Evolutionary conservation across 2,329 filamentous ascomycete genomes (phyloP).

Genomic region (Camptophora hylomeconis): DNA sequence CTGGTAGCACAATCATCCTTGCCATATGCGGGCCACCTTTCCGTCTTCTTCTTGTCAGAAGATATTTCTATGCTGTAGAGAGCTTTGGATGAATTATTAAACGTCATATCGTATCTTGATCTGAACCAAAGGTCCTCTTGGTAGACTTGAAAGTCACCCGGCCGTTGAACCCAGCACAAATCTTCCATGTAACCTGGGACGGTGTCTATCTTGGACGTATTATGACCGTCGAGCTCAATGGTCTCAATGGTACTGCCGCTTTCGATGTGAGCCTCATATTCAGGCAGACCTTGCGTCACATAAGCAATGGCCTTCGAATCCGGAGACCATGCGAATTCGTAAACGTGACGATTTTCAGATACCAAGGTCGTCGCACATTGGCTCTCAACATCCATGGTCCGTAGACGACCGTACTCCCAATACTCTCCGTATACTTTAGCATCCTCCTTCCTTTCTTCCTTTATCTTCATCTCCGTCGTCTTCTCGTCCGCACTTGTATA

Average conservation of each 20-base stretch:
- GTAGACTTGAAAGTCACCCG: no score
- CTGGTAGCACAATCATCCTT: conserved; percentile 1
- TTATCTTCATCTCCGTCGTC: not conserved
- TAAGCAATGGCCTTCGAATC: conserved; percentile 10
- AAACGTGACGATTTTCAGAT: conserved; percentile 4
- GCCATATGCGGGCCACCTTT: conserved; percentile 1
- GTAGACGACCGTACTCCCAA: conserved; percentile 3
- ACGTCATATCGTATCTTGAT: not conserved
- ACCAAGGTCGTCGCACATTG: not conserved
- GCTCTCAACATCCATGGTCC: conserved; percentile 3
- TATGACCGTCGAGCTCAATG: not conserved
- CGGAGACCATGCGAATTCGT: conserved; percentile 10
- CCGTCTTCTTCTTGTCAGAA: not conserved
- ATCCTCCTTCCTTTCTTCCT: conserved; percentile 1
- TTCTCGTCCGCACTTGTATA: conserved; percentile 2
- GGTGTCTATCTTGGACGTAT: not conserved
- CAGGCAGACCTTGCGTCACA: conserved; percentile 2
- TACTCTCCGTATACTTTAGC: conserved; percentile 4
- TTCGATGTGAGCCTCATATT: not conserved
- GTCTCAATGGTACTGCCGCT: not conserved
- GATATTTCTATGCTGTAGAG: conserved; percentile 2
- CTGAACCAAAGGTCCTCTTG: not conserved
- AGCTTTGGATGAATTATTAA: no score
- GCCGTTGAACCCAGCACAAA: conserved; percentile 1
- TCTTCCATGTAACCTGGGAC: conserved; percentile 1